Conservation (phyloP, 371 early-diverging fungal species). For the Mortierella sp. region DNA sequence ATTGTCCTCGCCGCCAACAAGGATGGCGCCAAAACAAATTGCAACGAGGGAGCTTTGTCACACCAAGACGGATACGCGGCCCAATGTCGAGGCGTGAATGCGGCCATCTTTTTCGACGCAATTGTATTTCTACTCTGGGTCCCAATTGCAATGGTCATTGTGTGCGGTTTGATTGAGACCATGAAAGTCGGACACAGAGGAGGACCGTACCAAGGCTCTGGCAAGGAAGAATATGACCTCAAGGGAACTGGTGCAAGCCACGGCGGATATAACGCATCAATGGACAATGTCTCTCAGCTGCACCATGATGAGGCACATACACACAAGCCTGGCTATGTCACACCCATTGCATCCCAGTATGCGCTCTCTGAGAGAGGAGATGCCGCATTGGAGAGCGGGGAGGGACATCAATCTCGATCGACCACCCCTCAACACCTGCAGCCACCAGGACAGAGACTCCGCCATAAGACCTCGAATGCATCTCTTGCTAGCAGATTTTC, state of each 20-base stretch:
- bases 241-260: constrained; percentile 2
- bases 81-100: constrained; percentile 44
- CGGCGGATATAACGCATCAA: constrained; percentile 2
- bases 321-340: constrained; percentile 33
- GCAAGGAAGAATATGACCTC: constrained; percentile 39
- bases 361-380: background rate
- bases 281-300: constrained; percentile 6
- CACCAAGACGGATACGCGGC: constrained; percentile 21
- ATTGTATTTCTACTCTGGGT: constrained; percentile 48
- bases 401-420: constrained; percentile 15
- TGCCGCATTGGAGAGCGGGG: constrained; percentile 3
- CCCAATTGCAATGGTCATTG: constrained; percentile 40
- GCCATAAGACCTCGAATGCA: constrained; percentile 19
- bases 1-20: constrained; percentile 38
- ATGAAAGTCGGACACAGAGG: constrained; percentile 43
- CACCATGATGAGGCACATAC: constrained; percentile 14
- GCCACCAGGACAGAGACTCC: constrained; percentile 13
- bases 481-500: constrained; percentile 30
- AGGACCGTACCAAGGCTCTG: constrained; percentile 13
- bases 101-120: constrained; percentile 33
- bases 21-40: constrained; percentile 39
- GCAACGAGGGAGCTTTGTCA: constrained; percentile 12
- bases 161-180: constrained; percentile 45
- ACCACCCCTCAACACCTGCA: constrained; percentile 13
- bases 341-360: constrained; percentile 47